Base-by-base conservation (phyloP, 306 rosid species). In the Vicia villosa region DNA sequence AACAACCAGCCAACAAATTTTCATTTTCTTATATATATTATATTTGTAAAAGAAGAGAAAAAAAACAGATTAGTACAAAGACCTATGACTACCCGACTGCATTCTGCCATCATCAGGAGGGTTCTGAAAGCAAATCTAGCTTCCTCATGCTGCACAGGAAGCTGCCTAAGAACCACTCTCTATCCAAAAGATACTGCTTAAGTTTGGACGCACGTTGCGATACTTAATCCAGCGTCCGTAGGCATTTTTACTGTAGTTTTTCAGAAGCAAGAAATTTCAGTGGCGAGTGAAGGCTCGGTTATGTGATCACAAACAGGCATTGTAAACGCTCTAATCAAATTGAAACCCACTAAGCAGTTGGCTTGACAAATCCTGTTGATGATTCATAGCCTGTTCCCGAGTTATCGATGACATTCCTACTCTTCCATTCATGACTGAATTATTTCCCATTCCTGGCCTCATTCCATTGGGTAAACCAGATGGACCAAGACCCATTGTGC, bases 271-370 rank as follows among this genome's bases (percentile, higher is more conserved):
- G 56, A 49, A 17, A 17, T 1, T 49, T 49, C 9, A 49, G 24
- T 17, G 56, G 26, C 19, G 56, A 49, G 56, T 49, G 22, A 1
- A 15, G 17, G 56, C 26, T 1, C 13, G 5, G 26, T 49, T 49
- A 49, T 10, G 24, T 19, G 26, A 49, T 49, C 4, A 19, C 26
- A 17, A 17, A 49, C 56, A 49, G 56, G 26, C 56, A 3, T 13
- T 8, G 69, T 16, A 43, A 57, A 72, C 69, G 78, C 74, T 68
- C 91, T 96, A 95, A 80, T 89, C 99, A 74, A 79, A 95, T 79
- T 83, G 97, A 79, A 94, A 83, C 50, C 99, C 99, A 74, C 86
- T 77, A 66, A 95, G 91, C 65, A 91, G 80, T 77, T 88, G 97
- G 86, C 79, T 91, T 60, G 96, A 96, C 82, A 91, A 50, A 77